phyloP scores from a whole-genome alignment of 768 basidiomycete genomes.

The Boletus barrowsii region DNA sequence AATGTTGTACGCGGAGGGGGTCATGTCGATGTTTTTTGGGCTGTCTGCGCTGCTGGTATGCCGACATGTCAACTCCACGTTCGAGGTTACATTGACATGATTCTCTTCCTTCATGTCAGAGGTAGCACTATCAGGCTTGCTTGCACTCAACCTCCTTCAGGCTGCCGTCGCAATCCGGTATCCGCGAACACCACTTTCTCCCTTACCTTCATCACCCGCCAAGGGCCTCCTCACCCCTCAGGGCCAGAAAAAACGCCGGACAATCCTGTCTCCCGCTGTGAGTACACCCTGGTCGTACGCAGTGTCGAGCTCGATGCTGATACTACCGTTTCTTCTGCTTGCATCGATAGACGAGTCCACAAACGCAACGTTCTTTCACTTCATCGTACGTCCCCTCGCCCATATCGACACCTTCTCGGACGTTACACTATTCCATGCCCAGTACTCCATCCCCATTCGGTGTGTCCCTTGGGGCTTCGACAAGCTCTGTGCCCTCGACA shows the following conservation, averaged over 20 bases:
- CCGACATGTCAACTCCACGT: neutral
- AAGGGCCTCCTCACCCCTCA: slow-evolving; percentile 23
- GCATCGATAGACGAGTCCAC: slow-evolving; percentile 22
- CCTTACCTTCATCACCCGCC: slow-evolving; percentile 21
- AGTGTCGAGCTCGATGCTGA: neutral
- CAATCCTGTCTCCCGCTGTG: slow-evolving; percentile 23
- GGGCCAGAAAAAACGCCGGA: slow-evolving; percentile 26
- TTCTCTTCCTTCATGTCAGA: slow-evolving; percentile 20
- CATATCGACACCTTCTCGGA: slow-evolving; percentile 32
- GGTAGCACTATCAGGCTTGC: slow-evolving; percentile 26
- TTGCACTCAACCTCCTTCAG: slow-evolving; percentile 36
- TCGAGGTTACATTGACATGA: neutral
- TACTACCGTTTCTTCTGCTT: neutral
- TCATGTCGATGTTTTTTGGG: slow-evolving; percentile 14
- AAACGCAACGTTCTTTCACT: slow-evolving; percentile 26
- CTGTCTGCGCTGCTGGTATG: slow-evolving; percentile 32
- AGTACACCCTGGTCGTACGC: neutral
- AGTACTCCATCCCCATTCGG: slow-evolving; percentile 40
- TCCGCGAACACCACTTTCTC: slow-evolving; percentile 32
- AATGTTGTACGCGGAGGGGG: slow-evolving; percentile 26
- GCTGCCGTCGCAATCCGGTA: slow-evolving; percentile 35
- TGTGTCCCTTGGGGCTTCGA: slow-evolving; percentile 31
- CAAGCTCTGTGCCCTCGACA: slow-evolving; percentile 30
- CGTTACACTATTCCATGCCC: slow-evolving; percentile 32
- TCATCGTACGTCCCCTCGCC: slow-evolving; percentile 31